Evolutionary conservation across 2,329 filamentous ascomycete species (phyloP), one percentile per base, ranked within the genome.

Genomic region (Clonostachys rhizophaga): DNA sequence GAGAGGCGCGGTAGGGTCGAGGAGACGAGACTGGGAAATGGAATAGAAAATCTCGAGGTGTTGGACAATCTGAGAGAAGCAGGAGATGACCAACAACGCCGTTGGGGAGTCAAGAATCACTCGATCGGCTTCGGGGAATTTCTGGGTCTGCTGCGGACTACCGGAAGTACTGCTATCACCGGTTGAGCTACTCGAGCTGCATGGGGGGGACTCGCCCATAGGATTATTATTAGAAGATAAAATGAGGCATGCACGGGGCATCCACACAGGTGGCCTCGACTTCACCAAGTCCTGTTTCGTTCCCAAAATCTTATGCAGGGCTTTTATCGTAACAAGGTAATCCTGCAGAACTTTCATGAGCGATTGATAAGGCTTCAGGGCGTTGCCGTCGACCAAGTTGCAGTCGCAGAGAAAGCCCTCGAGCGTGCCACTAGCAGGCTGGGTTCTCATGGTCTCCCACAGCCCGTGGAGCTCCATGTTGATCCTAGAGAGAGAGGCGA

Each of bases 21-120:
- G 14, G 10, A 56, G 39, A 5, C 53, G 50, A 11, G 51, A 50
- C 37, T 57, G 46, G 20, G 54, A 47, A 16, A 58, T 52, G 11
- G 49, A 49, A 40, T 58, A 42, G 6, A 57, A 24, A 20, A 55
- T 43, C 18, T 64, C 62, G 14, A 60, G 51, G 43, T 57, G 53
- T 9, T 51, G 51, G 44, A 57, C 49, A 24, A 60, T 48, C 24
- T 64, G 59, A 5, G 54, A 50, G 41, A 57, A 62, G 42, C 60
- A 64, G 7, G 61, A 64, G 42, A 61, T 57, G 37, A 61, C 50
- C 18, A 60, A 51, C 30, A 62, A 52, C 41, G 60, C 55, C 2
- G 59, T 60, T 0, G 61, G 49, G 2, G 55, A 53, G 46, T 60
- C 59, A 16, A 55, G 52, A 30, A 30, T 30, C 9, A 30, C 24